Base-by-base conservation (phyloP, 176 grass and related monocot species). In the Tillandsia fasciculata region DNA sequence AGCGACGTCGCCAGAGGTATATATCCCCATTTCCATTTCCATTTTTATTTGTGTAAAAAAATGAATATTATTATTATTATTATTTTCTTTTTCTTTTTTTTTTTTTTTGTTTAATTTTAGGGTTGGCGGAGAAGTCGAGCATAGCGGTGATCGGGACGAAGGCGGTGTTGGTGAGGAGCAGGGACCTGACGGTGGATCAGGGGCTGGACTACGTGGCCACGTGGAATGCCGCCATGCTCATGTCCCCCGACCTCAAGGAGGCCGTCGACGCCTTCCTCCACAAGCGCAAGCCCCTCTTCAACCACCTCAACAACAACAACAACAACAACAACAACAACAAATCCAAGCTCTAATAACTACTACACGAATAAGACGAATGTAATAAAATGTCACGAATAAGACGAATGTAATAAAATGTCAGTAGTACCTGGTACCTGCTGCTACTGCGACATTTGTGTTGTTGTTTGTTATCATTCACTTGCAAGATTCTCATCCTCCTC, bases 121-220 rank as follows among this genome's bases (percentile, higher is more conserved):
- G 72, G 66, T 76, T 97, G 61, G 72, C 88, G 26, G 86, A 87
- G 77, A 97, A 97, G 74, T 87, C 93, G 11, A 71, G 80, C 63
- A 66, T 74, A 51, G 86, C 93, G 12, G 77, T 97, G 81, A 97
- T 90, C 84, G 89, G 86, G 63, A 92, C 89, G 49, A 92, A 97
- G 79, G 81, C 78, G 3, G 79, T 89, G 64, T 76, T 90, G 77
- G 74, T 97, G 61, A 83, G 82, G 81, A 92, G 93, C 69, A 84
- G 93, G 8, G 89, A 97, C 75, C 77, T 87, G 33, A 97, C 86
- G 26, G 79, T 92, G 53, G 86, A 92, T 53, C 89, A 97, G 74
- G 93, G 86, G 20, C 74, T 92, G 70, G 93, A 97, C 49, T 78
- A 97, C 79, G 86, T 83, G 13, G 89, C 89, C 0, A 92, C 89